These are phyloP conservation scores for Fusarium verticillioides DNA, from an alignment of 2,329 filamentous ascomycete species.

Conservation along the genomic window DNA sequence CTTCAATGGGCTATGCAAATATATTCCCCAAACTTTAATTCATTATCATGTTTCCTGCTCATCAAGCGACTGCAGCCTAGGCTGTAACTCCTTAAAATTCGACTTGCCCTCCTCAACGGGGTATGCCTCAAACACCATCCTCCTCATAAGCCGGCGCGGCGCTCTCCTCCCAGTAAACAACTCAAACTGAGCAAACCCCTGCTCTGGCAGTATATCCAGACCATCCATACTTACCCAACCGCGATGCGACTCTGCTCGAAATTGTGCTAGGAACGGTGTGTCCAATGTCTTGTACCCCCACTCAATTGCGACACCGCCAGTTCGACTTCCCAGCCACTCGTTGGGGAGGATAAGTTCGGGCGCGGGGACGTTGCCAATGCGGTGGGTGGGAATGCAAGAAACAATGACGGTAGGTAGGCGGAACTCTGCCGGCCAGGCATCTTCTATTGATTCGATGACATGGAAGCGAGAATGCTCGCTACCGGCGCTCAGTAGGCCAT, in stretches of 20 bases:
- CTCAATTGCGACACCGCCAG: conserved; percentile 81
- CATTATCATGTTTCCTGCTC: conserved; percentile 42
- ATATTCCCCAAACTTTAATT: not conserved
- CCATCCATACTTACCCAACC: conserved; percentile 83
- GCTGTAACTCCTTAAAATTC: conserved; percentile 54
- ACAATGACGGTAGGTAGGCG: conserved; percentile 78
- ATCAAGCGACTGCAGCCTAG: conserved; percentile 42
- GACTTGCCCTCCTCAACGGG: conserved; percentile 55
- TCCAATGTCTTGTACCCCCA: conserved; percentile 79
- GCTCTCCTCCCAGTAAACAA: conserved; percentile 73
- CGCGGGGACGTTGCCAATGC: conserved; percentile 70
- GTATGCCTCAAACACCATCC: conserved; percentile 66
- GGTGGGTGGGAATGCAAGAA: conserved; percentile 79
- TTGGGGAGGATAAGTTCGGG: conserved; percentile 76
- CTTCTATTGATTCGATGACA: conserved; percentile 67
- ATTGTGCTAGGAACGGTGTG: conserved; percentile 76
- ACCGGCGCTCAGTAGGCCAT: conserved; percentile 57
- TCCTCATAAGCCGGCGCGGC: conserved; percentile 73
- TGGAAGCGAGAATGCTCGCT: conserved; percentile 60
- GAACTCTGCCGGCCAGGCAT: conserved; percentile 72
- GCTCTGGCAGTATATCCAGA: conserved; percentile 79
- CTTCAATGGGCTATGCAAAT: no score
- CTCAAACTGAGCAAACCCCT: conserved; percentile 85
- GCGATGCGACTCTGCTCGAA: conserved; percentile 66
- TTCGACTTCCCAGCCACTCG: conserved; percentile 77